Conservation (phyloP, 2,329 filamentous ascomycete genomes). For the Cordyceps cicadae region DNA sequence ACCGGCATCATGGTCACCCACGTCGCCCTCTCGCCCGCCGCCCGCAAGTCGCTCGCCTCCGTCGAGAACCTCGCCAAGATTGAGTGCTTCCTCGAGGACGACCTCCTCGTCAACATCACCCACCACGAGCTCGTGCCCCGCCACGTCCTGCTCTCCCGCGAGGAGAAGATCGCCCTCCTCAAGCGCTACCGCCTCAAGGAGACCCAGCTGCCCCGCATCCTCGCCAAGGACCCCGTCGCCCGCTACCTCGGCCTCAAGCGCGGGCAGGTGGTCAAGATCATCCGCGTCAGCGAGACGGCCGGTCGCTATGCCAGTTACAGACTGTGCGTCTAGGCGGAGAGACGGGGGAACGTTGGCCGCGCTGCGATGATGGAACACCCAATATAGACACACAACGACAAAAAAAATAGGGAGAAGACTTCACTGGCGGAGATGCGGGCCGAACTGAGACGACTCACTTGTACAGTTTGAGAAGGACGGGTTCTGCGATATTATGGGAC, state of each 20-base stretch:
- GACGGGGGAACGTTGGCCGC: background rate
- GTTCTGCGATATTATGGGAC: constrained; percentile 7
- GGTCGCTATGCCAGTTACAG: constrained; percentile 95
- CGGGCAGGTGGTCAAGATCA: constrained; percentile 97
- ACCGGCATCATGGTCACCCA: constrained; percentile 86
- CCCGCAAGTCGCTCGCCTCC: constrained; percentile 75
- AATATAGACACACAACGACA: background rate
- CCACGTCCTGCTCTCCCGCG: constrained; percentile 80
- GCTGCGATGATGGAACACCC: background rate
- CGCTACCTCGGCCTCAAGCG: constrained; percentile 84
- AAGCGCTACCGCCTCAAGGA: constrained; percentile 93
- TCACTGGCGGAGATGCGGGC: background rate
- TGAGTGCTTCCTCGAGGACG: constrained; percentile 93
- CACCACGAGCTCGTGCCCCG: constrained; percentile 94
- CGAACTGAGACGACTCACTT: background rate
- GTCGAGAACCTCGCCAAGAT: constrained; percentile 70
- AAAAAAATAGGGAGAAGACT: background rate
- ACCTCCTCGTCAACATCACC: constrained; percentile 95
- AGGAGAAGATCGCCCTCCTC: constrained; percentile 80
- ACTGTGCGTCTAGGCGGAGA: constrained; percentile 45
- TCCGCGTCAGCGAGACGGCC: constrained; percentile 88
- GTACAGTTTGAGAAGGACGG: constrained; percentile 5
- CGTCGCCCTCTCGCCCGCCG: constrained; percentile 73
- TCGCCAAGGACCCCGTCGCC: constrained; percentile 85
- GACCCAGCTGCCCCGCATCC: constrained; percentile 88